Percentiles rank a stretch among this genome's conserved stretches.
phyloP scores from a whole-genome alignment of 169 alveolate species.

The Ichthyophthirius multifiliis region DNA sequence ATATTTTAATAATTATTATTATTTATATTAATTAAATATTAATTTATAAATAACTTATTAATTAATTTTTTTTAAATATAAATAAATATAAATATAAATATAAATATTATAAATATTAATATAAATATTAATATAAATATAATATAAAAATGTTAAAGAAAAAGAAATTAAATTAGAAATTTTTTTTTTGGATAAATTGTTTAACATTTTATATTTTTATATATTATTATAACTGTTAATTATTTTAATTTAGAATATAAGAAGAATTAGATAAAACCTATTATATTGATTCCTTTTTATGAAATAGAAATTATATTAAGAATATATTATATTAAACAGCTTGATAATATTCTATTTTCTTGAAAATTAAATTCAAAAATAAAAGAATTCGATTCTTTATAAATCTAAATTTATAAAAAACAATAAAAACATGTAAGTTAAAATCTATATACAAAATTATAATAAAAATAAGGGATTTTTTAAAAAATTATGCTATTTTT shows the following conservation, averaged over 20 bases:
- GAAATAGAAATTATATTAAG: neutral
- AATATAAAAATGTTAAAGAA: neutral
- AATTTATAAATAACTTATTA: neutral
- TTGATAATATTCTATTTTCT: slow-evolving; percentile 20
- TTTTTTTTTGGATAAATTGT: neutral
- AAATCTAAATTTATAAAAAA: neutral
- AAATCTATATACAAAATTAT: slow-evolving; percentile 14
- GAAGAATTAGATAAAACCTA: neutral
- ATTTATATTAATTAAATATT: slow-evolving; percentile 20
- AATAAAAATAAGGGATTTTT: slow-evolving; percentile 16
- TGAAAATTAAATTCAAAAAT: slow-evolving; percentile 13
- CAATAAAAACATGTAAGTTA: neutral
- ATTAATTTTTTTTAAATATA: slow-evolving; percentile 17
- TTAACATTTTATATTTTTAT: neutral
- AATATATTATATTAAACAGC: slow-evolving; percentile 7
- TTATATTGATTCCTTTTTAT: neutral
- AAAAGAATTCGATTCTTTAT: neutral
- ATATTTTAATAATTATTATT: too few species aligned
- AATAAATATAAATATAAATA: neutral
- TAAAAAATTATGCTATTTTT: slow-evolving; percentile 20
- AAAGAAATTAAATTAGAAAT: neutral
- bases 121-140: neutral
- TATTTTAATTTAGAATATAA: neutral
- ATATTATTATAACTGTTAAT: neutral
- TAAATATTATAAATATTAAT: neutral